phyloP scores from a whole-genome alignment of 106 monocot genomes.

The Apostasia ramifera region DNA sequence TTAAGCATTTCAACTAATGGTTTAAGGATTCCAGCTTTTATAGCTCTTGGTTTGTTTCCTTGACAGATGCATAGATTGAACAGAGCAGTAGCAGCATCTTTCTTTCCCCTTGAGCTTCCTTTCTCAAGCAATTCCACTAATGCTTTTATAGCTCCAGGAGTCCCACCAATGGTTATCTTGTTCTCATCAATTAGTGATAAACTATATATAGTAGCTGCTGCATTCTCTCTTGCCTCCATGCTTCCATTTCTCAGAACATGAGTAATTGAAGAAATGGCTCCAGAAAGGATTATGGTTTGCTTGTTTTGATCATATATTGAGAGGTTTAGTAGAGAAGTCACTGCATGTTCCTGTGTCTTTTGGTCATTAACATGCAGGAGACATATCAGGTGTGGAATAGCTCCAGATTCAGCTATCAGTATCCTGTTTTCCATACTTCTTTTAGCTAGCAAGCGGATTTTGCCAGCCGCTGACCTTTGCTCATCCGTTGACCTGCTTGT shows the following conservation, averaged over 20 bases:
- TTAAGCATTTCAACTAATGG: not conserved
- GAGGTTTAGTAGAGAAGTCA: conserved; percentile 4
- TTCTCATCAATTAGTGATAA: conserved; percentile 1
- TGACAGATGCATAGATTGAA: conserved; percentile 5
- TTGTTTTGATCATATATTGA: conserved; percentile 2
- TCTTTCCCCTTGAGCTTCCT: conserved; percentile 1
- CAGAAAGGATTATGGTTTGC: not conserved
- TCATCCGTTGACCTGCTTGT: conserved; percentile 30
- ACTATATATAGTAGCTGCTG: conserved; percentile 2
- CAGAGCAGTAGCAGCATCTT: conserved; percentile 7
- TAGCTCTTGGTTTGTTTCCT: not conserved
- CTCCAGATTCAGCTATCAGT: not conserved
- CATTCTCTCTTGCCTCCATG: conserved; percentile 9
- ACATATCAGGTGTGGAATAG: not conserved
- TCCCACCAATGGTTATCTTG: conserved; percentile 1
- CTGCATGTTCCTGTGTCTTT: conserved; percentile 3
- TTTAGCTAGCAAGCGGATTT: conserved; percentile 25
- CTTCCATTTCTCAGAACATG: not conserved
- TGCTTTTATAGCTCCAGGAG: conserved; percentile 1
- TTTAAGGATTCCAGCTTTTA: not conserved
- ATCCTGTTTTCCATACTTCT: not conserved
- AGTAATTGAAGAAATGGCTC: not conserved
- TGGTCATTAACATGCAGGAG: not conserved
- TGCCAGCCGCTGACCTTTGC: conserved; percentile 51
- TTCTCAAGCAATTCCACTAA: not conserved